Evolutionary conservation across 2,329 filamentous ascomycete genomes (phyloP).

Genomic region (Claviceps paspali): DNA sequence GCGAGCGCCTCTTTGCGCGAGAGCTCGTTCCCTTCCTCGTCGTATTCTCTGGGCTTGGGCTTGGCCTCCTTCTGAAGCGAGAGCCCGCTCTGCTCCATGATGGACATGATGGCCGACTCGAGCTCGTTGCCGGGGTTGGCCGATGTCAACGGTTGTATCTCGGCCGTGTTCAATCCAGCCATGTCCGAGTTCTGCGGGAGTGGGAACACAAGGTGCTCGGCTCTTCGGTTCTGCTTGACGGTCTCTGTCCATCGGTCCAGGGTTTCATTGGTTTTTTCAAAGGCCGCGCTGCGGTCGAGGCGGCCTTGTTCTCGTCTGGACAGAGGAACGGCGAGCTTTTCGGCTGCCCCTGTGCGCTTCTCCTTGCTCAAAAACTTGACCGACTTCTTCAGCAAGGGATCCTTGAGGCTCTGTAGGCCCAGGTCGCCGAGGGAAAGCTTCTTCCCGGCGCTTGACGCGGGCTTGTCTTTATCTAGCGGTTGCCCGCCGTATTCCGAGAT

Average conservation of each 20-base stretch:
- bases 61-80: conserved; percentile 30
- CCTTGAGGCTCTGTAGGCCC: conserved; percentile 52
- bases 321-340: conserved; percentile 70
- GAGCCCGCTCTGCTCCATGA: conserved; percentile 80
- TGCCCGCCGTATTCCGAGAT: conserved; percentile 55
- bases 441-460: conserved; percentile 33
- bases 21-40: conserved; percentile 56
- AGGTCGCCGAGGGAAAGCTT: conserved; percentile 67
- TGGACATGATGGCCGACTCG: conserved; percentile 72
- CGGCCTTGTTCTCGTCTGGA: conserved; percentile 76
- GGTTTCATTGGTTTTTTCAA: conserved; percentile 82
- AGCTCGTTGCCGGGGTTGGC: conserved; percentile 61
- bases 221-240: conserved; percentile 82
- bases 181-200: conserved; percentile 55
- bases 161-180: conserved; percentile 43
- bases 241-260: conserved; percentile 87
- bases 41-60: conserved; percentile 44
- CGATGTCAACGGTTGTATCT: conserved; percentile 48
- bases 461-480: conserved; percentile 33
- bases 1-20: conserved; percentile 56
- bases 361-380: conserved; percentile 56
- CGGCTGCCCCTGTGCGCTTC: conserved; percentile 27
- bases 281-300: conserved; percentile 67
- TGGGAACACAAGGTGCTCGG: conserved; percentile 82
- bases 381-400: conserved; percentile 62